Conservation (phyloP, 805 yeast species). For the Candida dajiaensis region DNA sequence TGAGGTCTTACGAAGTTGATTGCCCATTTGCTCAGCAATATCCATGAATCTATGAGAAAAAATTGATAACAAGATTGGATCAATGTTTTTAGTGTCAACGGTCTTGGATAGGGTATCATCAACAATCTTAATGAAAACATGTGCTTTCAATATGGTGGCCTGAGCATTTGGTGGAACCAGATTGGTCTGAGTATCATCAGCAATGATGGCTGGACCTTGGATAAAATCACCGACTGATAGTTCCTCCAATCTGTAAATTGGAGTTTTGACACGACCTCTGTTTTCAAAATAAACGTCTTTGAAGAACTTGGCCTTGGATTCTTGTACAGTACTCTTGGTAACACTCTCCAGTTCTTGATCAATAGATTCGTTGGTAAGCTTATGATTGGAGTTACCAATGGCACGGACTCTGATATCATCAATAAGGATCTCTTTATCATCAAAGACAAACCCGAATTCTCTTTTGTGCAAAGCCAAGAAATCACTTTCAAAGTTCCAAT, state of each 20-base stretch:
- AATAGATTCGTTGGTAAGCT: slow-evolving; percentile 36
- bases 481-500: slow-evolving; percentile 32
- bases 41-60: slow-evolving; percentile 86
- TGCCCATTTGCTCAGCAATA: slow-evolving; percentile 88
- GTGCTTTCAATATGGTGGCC: slow-evolving; percentile 55
- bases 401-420: slow-evolving; percentile 75
- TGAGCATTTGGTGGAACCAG: slow-evolving; percentile 56
- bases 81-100: slow-evolving; percentile 35
- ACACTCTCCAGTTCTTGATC: slow-evolving; percentile 49
- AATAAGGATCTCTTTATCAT: slow-evolving; percentile 51
- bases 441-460: slow-evolving; percentile 69
- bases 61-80: slow-evolving; percentile 69
- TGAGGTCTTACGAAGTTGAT: slow-evolving; percentile 69
- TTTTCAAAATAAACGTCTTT: slow-evolving; percentile 52
- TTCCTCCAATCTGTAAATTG: slow-evolving; percentile 50
- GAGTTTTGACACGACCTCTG: slow-evolving; percentile 41
- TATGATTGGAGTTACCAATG: slow-evolving; percentile 46
- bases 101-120: slow-evolving; percentile 12
- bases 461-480: slow-evolving; percentile 53
- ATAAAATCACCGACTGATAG: slow-evolving; percentile 47
- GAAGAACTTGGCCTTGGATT: slow-evolving; percentile 25
- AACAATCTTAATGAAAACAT: slow-evolving; percentile 42
- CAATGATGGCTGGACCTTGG: slow-evolving; percentile 69
- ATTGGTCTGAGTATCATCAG: slow-evolving; percentile 79
- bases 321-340: slow-evolving; percentile 20